Evolutionary conservation across 2,329 filamentous ascomycete genomes (phyloP), one percentile per base, ranked within the genome.

Genomic region (Microascus cirrosus): DNA sequence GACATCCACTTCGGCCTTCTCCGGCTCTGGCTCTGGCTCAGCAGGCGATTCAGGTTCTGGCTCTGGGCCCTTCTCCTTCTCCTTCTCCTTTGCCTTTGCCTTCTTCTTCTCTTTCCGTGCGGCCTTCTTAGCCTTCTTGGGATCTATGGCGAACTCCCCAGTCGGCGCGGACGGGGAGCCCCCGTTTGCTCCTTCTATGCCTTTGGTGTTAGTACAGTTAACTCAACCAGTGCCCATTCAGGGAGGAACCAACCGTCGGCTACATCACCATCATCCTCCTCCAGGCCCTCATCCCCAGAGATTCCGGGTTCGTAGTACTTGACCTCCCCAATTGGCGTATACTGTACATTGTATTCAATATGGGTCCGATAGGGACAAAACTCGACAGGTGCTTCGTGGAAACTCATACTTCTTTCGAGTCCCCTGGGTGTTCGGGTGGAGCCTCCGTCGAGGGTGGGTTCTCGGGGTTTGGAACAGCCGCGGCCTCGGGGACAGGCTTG

Each of bases 51-150:
- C 45, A 6, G 58, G 36, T 50, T 58, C 52, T 4, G 53, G 48
- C 13, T 24, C 22, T 11, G 18, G 39, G 13, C 12, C 32, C 32
- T 50, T 50, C 15, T 20, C 32, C 48, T 57, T 53, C 32, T 57
- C 42, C 34, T 39, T 45, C 42, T 10, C 56, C 36, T 42, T 58
- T 55, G 24, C 56, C 59, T 56, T 56, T n/a, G 34, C 32, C 55
- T 56, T 56, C 39, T 51, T 56, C 55, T 50, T 42, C n/a, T 42
- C 36, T 22, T 55, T 55, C 51, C 13, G 13, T n/a, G 67, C 62
- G 24, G 65, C 66, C 58, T 62, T 62, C 63, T 72, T 71, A 62
- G 61, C 65, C 65, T 72, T 72, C 69, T 73, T 72, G 39, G 24
- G 12, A 4, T 42, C 22, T 22, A 34, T 34, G 10, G 36, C 15